Evolutionary conservation across 768 basidiomycete species (phyloP).

Genomic region (Mycena pura): DNA sequence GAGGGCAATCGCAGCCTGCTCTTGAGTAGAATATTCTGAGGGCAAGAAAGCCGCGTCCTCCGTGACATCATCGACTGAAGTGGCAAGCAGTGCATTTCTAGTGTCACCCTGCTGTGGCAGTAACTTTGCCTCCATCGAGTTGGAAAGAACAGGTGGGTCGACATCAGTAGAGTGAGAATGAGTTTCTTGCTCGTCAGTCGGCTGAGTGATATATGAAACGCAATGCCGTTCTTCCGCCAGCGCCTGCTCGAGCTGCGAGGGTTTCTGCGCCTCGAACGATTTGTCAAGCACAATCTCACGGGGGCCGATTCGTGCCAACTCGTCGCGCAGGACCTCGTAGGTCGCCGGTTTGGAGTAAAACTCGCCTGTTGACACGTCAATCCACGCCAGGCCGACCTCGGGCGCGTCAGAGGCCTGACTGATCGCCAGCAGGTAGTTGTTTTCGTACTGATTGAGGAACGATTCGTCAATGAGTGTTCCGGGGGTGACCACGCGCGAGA

Average conservation of each 20-base stretch:
- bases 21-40: slow-evolving; percentile 41
- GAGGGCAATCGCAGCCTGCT: slow-evolving; percentile 64
- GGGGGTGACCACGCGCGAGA: slow-evolving; percentile 88
- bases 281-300: slow-evolving; percentile 79
- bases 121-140: background rate
- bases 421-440: slow-evolving; percentile 88
- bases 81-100: background rate
- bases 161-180: background rate
- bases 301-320: slow-evolving; percentile 81
- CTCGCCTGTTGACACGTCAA: slow-evolving; percentile 93
- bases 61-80: slow-evolving; percentile 24
- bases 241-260: slow-evolving; percentile 54
- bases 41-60: slow-evolving; percentile 9
- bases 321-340: slow-evolving; percentile 70
- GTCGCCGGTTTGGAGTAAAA: slow-evolving; percentile 77
- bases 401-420: slow-evolving; percentile 26
- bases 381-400: slow-evolving; percentile 84
- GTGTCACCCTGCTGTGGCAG: background rate
- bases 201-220: slow-evolving; percentile 53
- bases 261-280: slow-evolving; percentile 40
- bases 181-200: background rate
- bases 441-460: slow-evolving; percentile 85
- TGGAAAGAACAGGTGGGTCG: background rate
- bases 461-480: slow-evolving; percentile 94
- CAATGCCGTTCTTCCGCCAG: slow-evolving; percentile 63